phyloP scores from a whole-genome alignment of 106 monocot species.

The Narthecium ossifragum region DNA sequence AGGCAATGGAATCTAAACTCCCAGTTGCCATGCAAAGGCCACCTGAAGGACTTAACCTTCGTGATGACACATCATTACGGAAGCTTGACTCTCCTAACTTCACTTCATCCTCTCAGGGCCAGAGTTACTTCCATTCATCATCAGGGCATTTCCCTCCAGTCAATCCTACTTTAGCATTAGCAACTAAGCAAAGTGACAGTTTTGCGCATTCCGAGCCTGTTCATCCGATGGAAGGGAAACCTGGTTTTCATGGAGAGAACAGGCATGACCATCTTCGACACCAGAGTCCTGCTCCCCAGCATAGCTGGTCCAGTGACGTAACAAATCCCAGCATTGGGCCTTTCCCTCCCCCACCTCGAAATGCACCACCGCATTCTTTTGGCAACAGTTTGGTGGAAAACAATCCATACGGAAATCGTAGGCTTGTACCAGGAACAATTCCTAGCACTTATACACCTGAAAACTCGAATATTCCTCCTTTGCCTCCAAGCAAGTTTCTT shows the following conservation, averaged over 20 bases:
- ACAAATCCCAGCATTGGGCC: constrained; percentile 20
- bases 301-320: constrained; percentile 21
- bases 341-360: constrained; percentile 8
- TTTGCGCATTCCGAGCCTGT: constrained; percentile 12
- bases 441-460: constrained; percentile 24
- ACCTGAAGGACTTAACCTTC: constrained; percentile 8
- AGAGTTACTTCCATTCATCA: constrained; percentile 30
- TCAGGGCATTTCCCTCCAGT: constrained; percentile 19
- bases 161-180: constrained; percentile 10
- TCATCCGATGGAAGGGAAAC: constrained; percentile 16
- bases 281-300: constrained; percentile 15
- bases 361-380: constrained; percentile 16
- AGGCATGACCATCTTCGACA: constrained; percentile 27
- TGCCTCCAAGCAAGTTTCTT: constrained; percentile 12
- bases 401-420: constrained; percentile 16
- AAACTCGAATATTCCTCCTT: constrained; percentile 6
- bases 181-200: constrained; percentile 9
- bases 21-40: constrained; percentile 6
- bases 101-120: constrained; percentile 19
- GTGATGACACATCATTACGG: constrained; percentile 22
- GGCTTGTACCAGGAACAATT: constrained; percentile 12
- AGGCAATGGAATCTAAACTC: constrained; percentile 21
- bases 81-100: constrained; percentile 32
- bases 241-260: constrained; percentile 20
- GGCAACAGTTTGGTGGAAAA: constrained; percentile 16